Conservation (phyloP, 257 asterid genomes). For the Verbascum thapsus region DNA sequence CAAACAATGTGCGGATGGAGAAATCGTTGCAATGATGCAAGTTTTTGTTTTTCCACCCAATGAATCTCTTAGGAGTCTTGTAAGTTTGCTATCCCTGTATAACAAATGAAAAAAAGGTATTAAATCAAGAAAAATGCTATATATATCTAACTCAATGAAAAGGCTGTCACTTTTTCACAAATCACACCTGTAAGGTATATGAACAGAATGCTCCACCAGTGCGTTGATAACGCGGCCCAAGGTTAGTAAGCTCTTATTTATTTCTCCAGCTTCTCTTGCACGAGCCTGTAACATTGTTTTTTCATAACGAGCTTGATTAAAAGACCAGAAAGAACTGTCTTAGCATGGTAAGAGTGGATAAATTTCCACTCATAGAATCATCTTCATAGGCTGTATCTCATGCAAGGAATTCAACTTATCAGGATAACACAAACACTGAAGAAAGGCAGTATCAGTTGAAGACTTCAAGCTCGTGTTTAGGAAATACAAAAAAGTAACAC, state of each 20-base stretch:
- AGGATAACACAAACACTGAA: too few relatives aligned
- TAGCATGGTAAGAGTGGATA: background rate
- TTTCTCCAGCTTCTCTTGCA: constrained; percentile 95
- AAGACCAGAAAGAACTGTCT: constrained; percentile 5
- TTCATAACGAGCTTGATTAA: constrained; percentile 22
- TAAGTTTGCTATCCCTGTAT: constrained; percentile 85
- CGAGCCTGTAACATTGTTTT: constrained; percentile 55
- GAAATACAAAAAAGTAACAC: too few relatives aligned
- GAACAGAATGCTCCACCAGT: constrained; percentile 81
- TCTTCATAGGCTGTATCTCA: background rate
- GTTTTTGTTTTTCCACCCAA: constrained; percentile 90
- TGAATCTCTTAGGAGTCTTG: constrained; percentile 81
- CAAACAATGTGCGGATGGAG: constrained; percentile 70
- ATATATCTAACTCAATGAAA: constrained; percentile 14
- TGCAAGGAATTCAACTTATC: constrained; percentile 1
- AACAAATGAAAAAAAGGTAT: constrained; percentile 21
- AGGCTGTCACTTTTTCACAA: constrained; percentile 23
- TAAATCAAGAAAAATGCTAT: constrained; percentile 23
- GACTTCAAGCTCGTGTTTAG: too few relatives aligned
- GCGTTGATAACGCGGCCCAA: constrained; percentile 85
- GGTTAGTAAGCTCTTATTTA: constrained; percentile 84
- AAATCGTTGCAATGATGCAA: constrained; percentile 81
- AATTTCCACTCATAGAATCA: constrained; percentile 10
- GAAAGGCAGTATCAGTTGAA: too few relatives aligned
- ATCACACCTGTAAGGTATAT: constrained; percentile 85